A percentile compares a stretch with the other conserved stretches of the same genome.
phyloP scores from a whole-genome alignment of 169 alveolate genomes.

The Plasmodium ovale region DNA sequence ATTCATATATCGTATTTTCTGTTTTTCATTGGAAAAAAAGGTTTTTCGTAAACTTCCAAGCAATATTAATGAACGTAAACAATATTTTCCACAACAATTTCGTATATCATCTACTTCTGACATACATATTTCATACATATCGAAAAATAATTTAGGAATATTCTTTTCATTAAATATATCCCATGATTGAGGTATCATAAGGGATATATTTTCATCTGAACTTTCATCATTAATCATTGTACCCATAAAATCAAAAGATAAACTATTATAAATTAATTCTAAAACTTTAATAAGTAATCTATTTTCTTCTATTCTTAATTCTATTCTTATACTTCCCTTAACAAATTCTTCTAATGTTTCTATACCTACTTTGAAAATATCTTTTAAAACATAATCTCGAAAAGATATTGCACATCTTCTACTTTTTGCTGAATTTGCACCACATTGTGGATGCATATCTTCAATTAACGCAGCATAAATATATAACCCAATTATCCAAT shows the following conservation, averaged over 20 bases:
- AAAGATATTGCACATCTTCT: constrained; percentile 94
- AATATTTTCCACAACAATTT: constrained; percentile 88
- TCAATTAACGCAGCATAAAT: constrained; percentile 92
- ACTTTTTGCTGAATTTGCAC: constrained; percentile 89
- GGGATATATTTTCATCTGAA: constrained; percentile 94
- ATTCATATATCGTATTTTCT: constrained; percentile 87
- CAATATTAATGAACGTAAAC: constrained; percentile 90
- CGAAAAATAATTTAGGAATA: constrained; percentile 89
- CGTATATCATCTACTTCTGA: constrained; percentile 67
- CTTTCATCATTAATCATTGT: constrained; percentile 94
- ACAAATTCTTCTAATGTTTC: constrained; percentile 78
- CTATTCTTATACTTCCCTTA: constrained; percentile 70
- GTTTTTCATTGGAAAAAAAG: constrained; percentile 91
- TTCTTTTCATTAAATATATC: constrained; percentile 89
- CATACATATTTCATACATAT: constrained; percentile 83
- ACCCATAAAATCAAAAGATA: constrained; percentile 95
- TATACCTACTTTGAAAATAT: constrained; percentile 88
- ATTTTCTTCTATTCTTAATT: constrained; percentile 70
- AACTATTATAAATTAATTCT: constrained; percentile 91
- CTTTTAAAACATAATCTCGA: constrained; percentile 93
- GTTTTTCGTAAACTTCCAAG: constrained; percentile 92
- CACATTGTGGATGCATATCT: constrained; percentile 90
- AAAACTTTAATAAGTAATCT: constrained; percentile 89
- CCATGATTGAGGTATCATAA: constrained; percentile 95
- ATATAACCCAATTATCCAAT: constrained; percentile 94